A percentile compares a stretch with the other conserved stretches of the same genome.
Evolutionary conservation across 75 land plant species (phyloP).

Genomic region (Sequoiadendron giganteum): DNA sequence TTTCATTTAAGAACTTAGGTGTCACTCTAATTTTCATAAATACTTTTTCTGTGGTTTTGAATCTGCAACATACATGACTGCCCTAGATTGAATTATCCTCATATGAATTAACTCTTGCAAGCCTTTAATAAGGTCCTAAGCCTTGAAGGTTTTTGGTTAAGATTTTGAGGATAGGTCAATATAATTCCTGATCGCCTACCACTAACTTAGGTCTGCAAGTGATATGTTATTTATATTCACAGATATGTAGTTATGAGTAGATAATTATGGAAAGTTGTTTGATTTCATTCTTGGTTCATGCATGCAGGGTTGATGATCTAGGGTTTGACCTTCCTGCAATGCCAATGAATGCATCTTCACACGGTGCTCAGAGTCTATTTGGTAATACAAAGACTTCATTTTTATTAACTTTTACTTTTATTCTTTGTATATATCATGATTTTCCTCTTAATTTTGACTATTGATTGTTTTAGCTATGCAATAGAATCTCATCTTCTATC

Average conservation of each 20-base stretch:
- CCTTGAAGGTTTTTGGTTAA: background rate
- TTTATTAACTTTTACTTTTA: background rate
- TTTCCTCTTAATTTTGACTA: background rate
- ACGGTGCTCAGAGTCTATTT: background rate
- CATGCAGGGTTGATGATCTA: slow-evolving; percentile 1
- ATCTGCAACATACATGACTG: background rate
- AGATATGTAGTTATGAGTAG: background rate
- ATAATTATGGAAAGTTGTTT: background rate
- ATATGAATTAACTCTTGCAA: background rate
- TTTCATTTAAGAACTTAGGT: too few relatives aligned
- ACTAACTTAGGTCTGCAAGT: background rate
- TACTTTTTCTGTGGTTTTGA: background rate
- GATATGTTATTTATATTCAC: background rate
- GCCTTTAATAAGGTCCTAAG: background rate
- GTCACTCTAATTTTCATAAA: too few relatives aligned
- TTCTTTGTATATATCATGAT: background rate
- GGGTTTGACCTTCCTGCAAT: background rate
- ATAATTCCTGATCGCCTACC: background rate
- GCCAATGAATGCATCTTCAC: background rate
- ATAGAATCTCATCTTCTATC: background rate
- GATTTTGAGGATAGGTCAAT: background rate
- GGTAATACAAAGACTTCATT: background rate
- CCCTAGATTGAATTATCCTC: background rate
- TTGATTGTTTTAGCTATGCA: background rate
- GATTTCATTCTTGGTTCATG: background rate